A percentile compares a stretch with the other conserved stretches of the same genome.
Conservation (phyloP, 164 flowering plant genomes). For the Liriodendron chinense region DNA sequence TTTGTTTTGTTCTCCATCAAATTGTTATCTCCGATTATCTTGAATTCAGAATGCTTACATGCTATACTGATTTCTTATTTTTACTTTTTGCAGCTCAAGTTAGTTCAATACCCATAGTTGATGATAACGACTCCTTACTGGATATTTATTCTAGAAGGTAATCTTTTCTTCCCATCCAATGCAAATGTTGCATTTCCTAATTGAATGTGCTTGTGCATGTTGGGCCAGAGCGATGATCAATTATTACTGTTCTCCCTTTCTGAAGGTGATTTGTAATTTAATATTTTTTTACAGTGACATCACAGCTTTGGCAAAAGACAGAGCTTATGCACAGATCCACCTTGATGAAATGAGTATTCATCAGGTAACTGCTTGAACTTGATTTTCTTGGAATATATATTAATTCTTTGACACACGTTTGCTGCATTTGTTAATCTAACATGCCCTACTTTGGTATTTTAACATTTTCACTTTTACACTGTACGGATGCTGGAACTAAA, state of each 20-base stretch:
- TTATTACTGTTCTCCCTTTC: too few species aligned
- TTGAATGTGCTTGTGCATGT: neutral
- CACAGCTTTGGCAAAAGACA: constrained; percentile 68
- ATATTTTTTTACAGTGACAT: constrained; percentile 35
- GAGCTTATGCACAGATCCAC: constrained; percentile 51
- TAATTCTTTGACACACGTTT: neutral
- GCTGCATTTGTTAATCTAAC: neutral
- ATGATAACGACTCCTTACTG: constrained; percentile 75
- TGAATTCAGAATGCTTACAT: neutral
- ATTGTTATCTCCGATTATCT: neutral
- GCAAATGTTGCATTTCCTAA: neutral
- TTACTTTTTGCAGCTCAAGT: constrained; percentile 61
- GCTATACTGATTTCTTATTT: neutral
- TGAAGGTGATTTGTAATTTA: neutral
- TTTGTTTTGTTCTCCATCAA: neutral
- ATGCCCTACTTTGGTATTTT: too few species aligned
- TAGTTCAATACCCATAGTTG: constrained; percentile 91
- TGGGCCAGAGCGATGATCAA: too few species aligned
- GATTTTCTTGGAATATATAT: neutral
- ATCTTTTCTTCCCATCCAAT: constrained; percentile 1
- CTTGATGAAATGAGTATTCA: constrained; percentile 63
- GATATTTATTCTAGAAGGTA: constrained; percentile 92
- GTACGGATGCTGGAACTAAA: neutral
- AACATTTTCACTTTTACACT: neutral
- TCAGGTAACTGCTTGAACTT: constrained; percentile 36